Base-by-base conservation (phyloP, 345 rosid genomes). In the Clausena lansium region DNA sequence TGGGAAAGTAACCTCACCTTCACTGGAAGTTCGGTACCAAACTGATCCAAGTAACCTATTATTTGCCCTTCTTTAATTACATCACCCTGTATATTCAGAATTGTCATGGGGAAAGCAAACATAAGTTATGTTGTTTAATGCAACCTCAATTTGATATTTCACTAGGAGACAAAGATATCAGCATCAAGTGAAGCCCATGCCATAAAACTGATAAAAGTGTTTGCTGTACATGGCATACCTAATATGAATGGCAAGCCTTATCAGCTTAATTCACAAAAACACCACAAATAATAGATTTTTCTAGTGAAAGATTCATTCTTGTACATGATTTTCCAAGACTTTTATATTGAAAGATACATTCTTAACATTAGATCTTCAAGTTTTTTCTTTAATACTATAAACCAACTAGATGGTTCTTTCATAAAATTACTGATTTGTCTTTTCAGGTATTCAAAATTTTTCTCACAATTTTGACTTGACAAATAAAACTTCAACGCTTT, bases 21-120 rank as follows among this genome's bases (percentile, higher is more conserved):
- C 67, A 96, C 93, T 32, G 97, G 97, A 79, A 91, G 89, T 74
- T 92, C 92, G 69, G 83, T 88, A 41, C 95, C 95, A 80, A 92
- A 83, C 81, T 91, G 97, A 84, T 91, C 89, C 83, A 95, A 5
- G 83, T 89, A 96, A 82, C 97, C 99, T 78, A 96, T 87, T 20
- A 91, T 88, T 74, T 96, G 98, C 52, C 97, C 99, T 86, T 94
- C 97, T 79, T 87, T 91, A 67, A 96, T 88, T 62, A 77, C 57
- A 85, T 86, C 93, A 81, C 99, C 99, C 99, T 96, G 88, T 70
- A 78, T 74, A 39, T 71, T 59, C 32, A 32, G 66, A 41, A 39
- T 68, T 25, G 63, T 24, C 78, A 67, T 36, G 47, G 33, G 61
- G 28, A 74, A 60, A 63, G 4, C 57, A 24, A 62, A 69, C 14